A percentile compares a stretch with the other conserved stretches of the same genome.
These are phyloP conservation scores for Emergomyces orientalis DNA, from an alignment of 2,329 filamentous ascomycete species.

Conservation along the genomic window DNA sequence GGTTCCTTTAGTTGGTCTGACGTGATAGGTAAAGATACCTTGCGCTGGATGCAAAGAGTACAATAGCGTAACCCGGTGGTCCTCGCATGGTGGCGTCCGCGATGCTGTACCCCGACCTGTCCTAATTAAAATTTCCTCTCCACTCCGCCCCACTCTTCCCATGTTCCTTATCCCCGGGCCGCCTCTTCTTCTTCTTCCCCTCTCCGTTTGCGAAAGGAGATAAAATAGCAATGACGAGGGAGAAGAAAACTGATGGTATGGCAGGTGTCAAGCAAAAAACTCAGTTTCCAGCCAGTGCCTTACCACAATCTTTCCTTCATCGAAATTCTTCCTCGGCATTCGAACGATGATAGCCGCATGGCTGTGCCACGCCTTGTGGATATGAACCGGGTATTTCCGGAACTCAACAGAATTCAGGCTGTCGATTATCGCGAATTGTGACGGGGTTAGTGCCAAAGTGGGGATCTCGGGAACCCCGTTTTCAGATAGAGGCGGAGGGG, in stretches of 20 bases:
- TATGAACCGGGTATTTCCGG: slow-evolving; percentile 47
- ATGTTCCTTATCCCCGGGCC: not conserved
- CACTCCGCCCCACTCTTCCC: slow-evolving; percentile 5
- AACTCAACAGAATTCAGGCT: slow-evolving; percentile 58
- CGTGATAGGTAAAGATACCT: not conserved
- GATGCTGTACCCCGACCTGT: not conserved
- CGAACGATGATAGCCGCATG: slow-evolving; percentile 88
- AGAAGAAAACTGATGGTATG: too few relatives aligned
- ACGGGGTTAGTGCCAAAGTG: slow-evolving; percentile 65
- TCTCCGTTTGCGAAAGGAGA: not conserved
- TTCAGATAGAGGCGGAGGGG: not conserved
- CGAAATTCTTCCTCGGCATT: slow-evolving; percentile 54
- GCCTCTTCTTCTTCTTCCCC: not conserved
- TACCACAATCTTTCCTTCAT: slow-evolving; percentile 68
- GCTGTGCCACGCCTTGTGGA: slow-evolving; percentile 59
- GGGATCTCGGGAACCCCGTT: slow-evolving; percentile 17
- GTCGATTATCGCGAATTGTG: slow-evolving; percentile 79
- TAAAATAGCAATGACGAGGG: not conserved
- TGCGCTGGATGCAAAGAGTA: not conserved
- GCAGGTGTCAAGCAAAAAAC: slow-evolving; percentile 40
- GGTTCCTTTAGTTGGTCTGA: not conserved
- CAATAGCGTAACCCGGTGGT: not conserved
- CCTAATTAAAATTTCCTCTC: not conserved
- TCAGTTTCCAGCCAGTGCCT: slow-evolving; percentile 70
- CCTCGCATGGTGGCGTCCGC: not conserved